Conservation (phyloP, 805 yeast genomes). For the Candida namnaoensis region DNA sequence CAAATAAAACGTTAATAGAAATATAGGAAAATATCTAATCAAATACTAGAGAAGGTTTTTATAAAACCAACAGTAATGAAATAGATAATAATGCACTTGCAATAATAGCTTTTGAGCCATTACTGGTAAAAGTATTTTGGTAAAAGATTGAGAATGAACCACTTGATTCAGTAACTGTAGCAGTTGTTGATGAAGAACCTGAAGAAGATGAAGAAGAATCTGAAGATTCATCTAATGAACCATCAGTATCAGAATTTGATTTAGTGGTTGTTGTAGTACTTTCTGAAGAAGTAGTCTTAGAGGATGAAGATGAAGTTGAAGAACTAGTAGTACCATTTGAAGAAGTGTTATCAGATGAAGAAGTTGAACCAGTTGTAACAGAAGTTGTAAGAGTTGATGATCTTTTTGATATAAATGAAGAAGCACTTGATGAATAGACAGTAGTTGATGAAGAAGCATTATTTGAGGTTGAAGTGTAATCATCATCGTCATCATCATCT, state of each 20-base stretch:
- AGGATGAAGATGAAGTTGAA: constrained; percentile 5
- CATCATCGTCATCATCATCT: constrained; percentile 12
- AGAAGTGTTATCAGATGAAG: constrained; percentile 1
- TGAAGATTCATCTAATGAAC: constrained; percentile 3
- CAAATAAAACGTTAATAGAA: no score
- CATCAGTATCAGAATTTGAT: constrained; percentile 3
- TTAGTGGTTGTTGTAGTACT: background rate
- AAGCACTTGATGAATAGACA: constrained; percentile 1
- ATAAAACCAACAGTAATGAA: constrained; percentile 1
- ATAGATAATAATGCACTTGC: constrained; percentile 3
- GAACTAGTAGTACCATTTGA: constrained; percentile 4
- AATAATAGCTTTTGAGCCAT: constrained; percentile 2
- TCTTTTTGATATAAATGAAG: background rate
- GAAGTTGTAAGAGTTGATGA: background rate
- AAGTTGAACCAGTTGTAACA: constrained; percentile 1
- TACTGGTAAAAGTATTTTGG: constrained; percentile 1
- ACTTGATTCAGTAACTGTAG: constrained; percentile 5
- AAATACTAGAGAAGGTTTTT: no score
- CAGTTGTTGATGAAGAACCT: constrained; percentile 10
- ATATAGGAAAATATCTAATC: no score
- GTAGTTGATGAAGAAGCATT: constrained; percentile 2
- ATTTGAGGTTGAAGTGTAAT: constrained; percentile 6
- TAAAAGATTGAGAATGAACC: background rate
- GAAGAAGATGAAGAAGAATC: constrained; percentile 8
- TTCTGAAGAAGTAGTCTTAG: constrained; percentile 1